These are phyloP conservation scores for Leishmania amazonensis DNA, from an alignment of 208 protist species.

Conservation along the genomic window DNA sequence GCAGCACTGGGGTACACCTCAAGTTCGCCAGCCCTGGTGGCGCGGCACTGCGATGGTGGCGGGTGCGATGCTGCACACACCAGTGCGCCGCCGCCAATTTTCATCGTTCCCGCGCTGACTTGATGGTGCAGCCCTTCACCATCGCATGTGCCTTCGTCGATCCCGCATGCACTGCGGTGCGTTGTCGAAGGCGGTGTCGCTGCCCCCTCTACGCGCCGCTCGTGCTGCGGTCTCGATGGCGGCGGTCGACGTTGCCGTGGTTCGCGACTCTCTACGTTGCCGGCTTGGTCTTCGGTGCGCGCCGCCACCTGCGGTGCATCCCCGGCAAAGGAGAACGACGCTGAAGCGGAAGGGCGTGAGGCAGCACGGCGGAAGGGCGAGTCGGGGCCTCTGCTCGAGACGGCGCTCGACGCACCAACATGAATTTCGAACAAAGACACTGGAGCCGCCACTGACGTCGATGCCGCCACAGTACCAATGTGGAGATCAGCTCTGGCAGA, in stretches of 20 bases:
- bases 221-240: background rate
- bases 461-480: background rate
- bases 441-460: background rate
- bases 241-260: background rate
- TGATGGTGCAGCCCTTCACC: background rate
- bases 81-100: background rate
- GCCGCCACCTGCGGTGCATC: background rate
- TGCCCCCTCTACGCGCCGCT: background rate
- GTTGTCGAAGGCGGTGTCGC: background rate
- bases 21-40: background rate
- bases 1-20: constrained; percentile 23
- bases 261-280: background rate
- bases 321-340: background rate
- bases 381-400: background rate
- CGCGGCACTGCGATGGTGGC: background rate
- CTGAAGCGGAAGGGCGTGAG: background rate
- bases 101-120: background rate
- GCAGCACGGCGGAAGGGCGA: background rate
- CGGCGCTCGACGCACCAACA: constrained; percentile 4
- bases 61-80: background rate
- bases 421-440: constrained; percentile 21
- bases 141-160: background rate
- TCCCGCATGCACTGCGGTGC: background rate
- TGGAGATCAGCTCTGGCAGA: background rate
- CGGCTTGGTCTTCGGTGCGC: background rate